phyloP scores from a whole-genome alignment of 2,329 filamentous ascomycete genomes.

The Cladosporium austrohemisphaericum region DNA sequence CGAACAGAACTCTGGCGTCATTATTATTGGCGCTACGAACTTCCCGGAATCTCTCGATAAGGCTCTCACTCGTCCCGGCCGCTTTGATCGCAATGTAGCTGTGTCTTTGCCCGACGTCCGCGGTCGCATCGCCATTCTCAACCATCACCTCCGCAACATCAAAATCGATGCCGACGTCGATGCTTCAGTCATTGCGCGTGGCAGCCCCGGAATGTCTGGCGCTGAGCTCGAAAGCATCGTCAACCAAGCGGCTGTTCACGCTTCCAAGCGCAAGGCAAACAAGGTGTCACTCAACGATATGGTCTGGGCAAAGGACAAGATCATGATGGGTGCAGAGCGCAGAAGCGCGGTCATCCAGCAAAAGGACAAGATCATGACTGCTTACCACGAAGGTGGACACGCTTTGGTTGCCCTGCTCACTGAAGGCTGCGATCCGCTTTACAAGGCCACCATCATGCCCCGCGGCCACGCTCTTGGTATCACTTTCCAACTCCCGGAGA shows the following conservation, averaged over 20 bases:
- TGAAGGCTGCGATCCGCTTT: conserved; percentile 70
- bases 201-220: conserved; percentile 87
- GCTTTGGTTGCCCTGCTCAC: conserved; percentile 85
- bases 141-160: conserved; percentile 91
- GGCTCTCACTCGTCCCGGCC: conserved; percentile 86
- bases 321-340: conserved; percentile 93
- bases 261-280: conserved; percentile 78
- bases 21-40: conserved; percentile 94
- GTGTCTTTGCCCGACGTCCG: conserved; percentile 90
- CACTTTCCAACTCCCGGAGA: conserved; percentile 81
- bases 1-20: conserved; percentile 88
- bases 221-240: conserved; percentile 95
- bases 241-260: conserved; percentile 91
- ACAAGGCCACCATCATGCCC: conserved; percentile 96
- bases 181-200: conserved; percentile 75
- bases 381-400: conserved; percentile 94
- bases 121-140: conserved; percentile 85
- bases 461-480: conserved; percentile 82
- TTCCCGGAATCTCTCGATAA: conserved; percentile 93
- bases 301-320: conserved; percentile 97
- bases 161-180: conserved; percentile 78
- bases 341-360: conserved; percentile 85
- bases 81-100: conserved; percentile 88
- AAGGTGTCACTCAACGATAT: conserved; percentile 76
- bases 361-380: conserved; percentile 93